Conservation (phyloP, 768 basidiomycete genomes). For the Polyporus arcularius region DNA sequence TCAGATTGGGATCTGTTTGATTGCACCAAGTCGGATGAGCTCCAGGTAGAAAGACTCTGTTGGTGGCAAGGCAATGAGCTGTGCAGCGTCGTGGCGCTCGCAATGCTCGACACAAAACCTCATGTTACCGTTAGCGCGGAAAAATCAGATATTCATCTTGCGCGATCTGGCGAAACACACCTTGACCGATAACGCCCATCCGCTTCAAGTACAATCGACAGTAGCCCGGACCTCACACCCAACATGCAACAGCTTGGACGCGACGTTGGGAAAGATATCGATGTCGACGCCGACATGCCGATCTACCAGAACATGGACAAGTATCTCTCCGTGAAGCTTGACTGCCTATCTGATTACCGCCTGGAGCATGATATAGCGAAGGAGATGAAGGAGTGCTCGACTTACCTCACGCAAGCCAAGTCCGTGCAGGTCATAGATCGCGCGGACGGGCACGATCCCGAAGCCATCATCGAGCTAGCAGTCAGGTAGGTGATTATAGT, state of each 20-base stretch:
- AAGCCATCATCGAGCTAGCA: background rate
- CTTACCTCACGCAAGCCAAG: background rate
- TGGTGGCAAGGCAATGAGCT: too few relatives aligned
- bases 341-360: constrained; percentile 3
- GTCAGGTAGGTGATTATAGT: background rate
- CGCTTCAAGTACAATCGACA: background rate
- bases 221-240: too few relatives aligned
- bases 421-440: background rate
- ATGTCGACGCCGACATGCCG: background rate
- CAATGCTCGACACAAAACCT: too few relatives aligned
- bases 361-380: constrained; percentile 1
- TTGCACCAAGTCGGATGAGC: too few relatives aligned
- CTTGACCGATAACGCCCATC: background rate
- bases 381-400: background rate
- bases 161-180: too few relatives aligned
- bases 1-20: too few relatives aligned
- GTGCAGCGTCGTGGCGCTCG: too few relatives aligned
- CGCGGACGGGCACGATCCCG: background rate
- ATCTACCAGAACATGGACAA: constrained; percentile 8
- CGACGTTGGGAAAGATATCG: background rate
- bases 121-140: too few relatives aligned
- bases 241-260: background rate
- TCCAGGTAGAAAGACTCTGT: too few relatives aligned
- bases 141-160: too few relatives aligned
- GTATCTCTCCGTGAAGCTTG: background rate